Percentiles rank a stretch among this genome's conserved stretches.
phyloP scores from a whole-genome alignment of 345 rosid genomes.

The Limnanthes douglasii region DNA sequence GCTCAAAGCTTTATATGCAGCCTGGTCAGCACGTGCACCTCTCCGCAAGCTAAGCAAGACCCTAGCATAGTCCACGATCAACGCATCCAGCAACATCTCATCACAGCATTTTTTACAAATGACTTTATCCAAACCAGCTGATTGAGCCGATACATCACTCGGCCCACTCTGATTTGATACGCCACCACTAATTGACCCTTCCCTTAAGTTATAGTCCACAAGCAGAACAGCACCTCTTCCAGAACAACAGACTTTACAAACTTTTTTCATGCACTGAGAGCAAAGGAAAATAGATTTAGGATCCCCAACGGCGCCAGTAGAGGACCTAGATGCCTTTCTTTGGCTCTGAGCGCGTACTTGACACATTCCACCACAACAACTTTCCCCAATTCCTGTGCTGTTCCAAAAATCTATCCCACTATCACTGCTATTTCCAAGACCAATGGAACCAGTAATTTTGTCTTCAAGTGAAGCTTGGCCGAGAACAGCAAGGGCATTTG shows the following conservation, averaged over 20 bases:
- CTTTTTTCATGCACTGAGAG: constrained; percentile 54
- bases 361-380: constrained; percentile 56
- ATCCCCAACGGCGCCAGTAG: constrained; percentile 24
- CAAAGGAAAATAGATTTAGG: constrained; percentile 35
- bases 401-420: constrained; percentile 74
- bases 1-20: constrained; percentile 46
- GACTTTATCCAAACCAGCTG: constrained; percentile 34
- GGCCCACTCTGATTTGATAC: constrained; percentile 49
- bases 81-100: constrained; percentile 53
- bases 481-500: constrained; percentile 56
- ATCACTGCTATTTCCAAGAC: constrained; percentile 46
- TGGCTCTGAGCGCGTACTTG: constrained; percentile 51
- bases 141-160: constrained; percentile 35
- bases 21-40: constrained; percentile 51
- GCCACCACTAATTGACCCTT: constrained; percentile 30
- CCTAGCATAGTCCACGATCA: constrained; percentile 70
- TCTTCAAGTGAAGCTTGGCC: constrained; percentile 87
- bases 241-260: constrained; percentile 76
- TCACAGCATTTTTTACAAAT: constrained; percentile 72
- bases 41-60: constrained; percentile 72
- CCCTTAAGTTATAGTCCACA: constrained; percentile 33
- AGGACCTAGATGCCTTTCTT: constrained; percentile 17
- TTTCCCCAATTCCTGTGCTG: constrained; percentile 37
- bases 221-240: constrained; percentile 88
- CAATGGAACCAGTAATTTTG: constrained; percentile 59